Evolutionary conservation across 2,329 filamentous ascomycete genomes (phyloP).

Genomic region (Xylaria sp.): DNA sequence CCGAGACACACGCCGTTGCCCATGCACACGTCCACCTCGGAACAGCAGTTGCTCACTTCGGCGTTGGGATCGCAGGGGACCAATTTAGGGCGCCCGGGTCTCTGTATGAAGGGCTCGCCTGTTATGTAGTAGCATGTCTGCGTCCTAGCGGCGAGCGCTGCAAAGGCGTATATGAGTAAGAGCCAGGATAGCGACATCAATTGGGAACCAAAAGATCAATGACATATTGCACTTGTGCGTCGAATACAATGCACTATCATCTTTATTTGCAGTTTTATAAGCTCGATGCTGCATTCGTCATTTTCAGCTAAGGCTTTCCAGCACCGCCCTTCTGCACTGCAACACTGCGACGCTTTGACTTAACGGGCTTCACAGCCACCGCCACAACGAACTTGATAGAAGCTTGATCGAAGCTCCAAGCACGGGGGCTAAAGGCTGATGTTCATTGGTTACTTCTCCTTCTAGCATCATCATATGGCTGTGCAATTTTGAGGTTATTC

Average conservation of each 20-base stretch:
- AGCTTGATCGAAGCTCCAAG: background rate
- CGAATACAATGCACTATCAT: background rate
- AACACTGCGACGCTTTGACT: too few relatives aligned
- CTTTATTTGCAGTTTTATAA: background rate
- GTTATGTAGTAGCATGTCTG: conserved; percentile 11
- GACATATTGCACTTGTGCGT: background rate
- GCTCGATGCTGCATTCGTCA: background rate
- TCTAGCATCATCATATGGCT: too few relatives aligned
- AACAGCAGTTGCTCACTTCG: conserved; percentile 9
- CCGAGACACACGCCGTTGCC: conserved; percentile 3
- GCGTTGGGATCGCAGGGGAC: background rate
- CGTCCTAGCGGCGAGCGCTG: background rate
- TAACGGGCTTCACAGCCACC: background rate
- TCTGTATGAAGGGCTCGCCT: background rate
- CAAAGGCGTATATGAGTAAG: background rate
- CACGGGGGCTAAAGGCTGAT: too few relatives aligned
- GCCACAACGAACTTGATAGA: background rate
- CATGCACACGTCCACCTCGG: conserved; percentile 4
- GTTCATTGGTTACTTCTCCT: too few relatives aligned
- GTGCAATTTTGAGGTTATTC: too few relatives aligned
- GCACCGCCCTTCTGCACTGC: background rate
- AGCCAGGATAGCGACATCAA: background rate
- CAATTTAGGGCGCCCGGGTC: background rate
- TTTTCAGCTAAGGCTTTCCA: background rate
- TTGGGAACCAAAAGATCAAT: background rate